Evolutionary conservation across 2,329 filamentous ascomycete genomes (phyloP), one percentile per base, ranked within the genome.

Genomic region (Lachnellula occidentalis): DNA sequence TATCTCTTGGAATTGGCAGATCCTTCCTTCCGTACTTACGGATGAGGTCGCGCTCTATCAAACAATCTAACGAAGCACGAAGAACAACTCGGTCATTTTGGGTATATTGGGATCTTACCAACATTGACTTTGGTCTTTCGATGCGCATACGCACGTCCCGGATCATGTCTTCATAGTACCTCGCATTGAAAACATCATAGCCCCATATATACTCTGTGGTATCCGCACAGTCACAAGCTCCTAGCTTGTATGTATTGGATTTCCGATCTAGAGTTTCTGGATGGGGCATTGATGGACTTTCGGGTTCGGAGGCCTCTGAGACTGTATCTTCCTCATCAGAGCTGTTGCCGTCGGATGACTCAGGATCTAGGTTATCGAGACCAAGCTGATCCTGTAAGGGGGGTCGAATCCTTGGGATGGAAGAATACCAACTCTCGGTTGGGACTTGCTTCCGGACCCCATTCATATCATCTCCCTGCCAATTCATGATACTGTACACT

Each of bases 381-480:
- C 22, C 7, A 9, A 9, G 2, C 27, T 21, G 21, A 17, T 34
- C 31, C 34, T 34, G 7, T 12, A 12, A 11, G 21, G 12, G n/a
- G 43, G 19, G 6, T 19, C 39, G 24, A 21, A 15, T 4, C 5
- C 4, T 45, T 24, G 8, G 17, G 2, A 50, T 41, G 5, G 49
- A 21, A 5, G 57, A 56, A 41, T 64, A 64, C 62, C 61, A 63
- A 34, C 46, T 58, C 22, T 64, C 56, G 1, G 58, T 61, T 39
- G 62, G 62, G 1, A 63, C 52, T 43, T 63, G 61, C n/a, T 45
- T 45, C 14, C 47, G 52, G 8, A 50, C 14, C 3, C 55, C 54
- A 9, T 21, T 6, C 3, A 43, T 53, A 5, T 21, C 12, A 42
- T 58, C 60, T 19, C 50, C 6, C 7, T 58, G 62, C 62, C 59